Percentiles rank a stretch among this genome's conserved stretches.
phyloP scores from a whole-genome alignment of 2,329 filamentous ascomycete species.

The Colletotrichum sidae region DNA sequence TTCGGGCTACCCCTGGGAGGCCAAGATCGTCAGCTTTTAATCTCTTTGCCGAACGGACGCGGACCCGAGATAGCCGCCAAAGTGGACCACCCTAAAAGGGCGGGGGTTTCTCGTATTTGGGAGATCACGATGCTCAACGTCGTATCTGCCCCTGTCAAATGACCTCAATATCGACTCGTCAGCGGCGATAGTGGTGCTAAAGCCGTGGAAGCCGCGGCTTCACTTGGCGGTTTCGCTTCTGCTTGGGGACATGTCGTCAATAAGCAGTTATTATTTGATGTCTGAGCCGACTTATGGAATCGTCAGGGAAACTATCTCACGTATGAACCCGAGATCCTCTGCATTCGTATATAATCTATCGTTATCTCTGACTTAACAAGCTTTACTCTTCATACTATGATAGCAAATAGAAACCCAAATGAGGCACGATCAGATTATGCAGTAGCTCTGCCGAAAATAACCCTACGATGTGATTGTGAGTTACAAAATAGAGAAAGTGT shows the following conservation, averaged over 20 bases:
- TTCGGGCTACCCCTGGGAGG: too few species aligned
- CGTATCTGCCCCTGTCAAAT: background rate
- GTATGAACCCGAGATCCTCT: too few species aligned
- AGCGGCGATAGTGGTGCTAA: background rate
- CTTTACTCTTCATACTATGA: too few species aligned
- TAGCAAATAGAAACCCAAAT: too few species aligned
- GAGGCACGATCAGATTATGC: too few species aligned
- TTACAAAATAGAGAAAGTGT: too few species aligned
- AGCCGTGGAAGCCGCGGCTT: background rate
- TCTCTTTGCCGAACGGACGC: background rate
- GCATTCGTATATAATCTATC: too few species aligned
- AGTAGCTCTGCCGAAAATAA: too few species aligned
- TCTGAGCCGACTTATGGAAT: background rate
- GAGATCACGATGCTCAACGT: conserved; percentile 2
- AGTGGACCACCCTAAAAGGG: background rate
- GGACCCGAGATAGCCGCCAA: background rate
- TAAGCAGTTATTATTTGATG: background rate
- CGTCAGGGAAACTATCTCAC: too few species aligned
- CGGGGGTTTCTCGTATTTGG: conserved; percentile 4
- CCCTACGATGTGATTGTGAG: too few species aligned
- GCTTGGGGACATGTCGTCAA: background rate
- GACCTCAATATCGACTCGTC: conserved; percentile 6
- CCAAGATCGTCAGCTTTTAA: background rate
- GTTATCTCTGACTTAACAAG: too few species aligned
- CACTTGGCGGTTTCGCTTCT: background rate